Base-by-base conservation (phyloP, 2,329 filamentous ascomycete species). In the Colletotrichum zoysiae region DNA sequence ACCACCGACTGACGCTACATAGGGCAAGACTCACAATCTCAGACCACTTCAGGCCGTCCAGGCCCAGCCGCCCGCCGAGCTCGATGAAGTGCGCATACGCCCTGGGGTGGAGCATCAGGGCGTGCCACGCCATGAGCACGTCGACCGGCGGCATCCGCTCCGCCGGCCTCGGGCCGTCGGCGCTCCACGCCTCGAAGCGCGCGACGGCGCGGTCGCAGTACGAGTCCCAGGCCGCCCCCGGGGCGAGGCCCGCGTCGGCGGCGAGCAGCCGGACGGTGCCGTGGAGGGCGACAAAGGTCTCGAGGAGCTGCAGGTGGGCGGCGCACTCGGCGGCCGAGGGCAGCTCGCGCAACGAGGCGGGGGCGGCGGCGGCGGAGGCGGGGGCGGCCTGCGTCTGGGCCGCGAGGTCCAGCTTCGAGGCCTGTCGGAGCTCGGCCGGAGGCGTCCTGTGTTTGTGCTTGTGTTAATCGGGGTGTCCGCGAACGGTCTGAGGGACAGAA, bases 301-400 rank as follows among this genome's bases (percentile, higher is more conserved):
- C 86, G 0, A 92, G 82, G 1, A 92, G 81, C 76, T 90, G 89
- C 16, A 92, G 82, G 77, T 92, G 90, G 7, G 85, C 84, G 33
- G 88, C 85, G 75, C 87, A 89, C 26, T 78, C 74, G 16, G 72
- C 71, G 1, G 67, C 48, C n/a, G 38, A 70, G 11, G 78, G 78
- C 71, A 78, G 67, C 16, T 65, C 35, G 35, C 38, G 40, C 26
- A 38, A 18, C 20, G 42, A 4, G n/a, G 18, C 30, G n/a, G 46
- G 20, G 20, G 46, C 30, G n/a, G 18, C 30, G n/a, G 46, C 46
- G 20, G 46, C 30, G 30, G 30, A 4, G 46, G 16, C 42, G 42
- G 42, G 3, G 42, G 16, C 42, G 5, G 44, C 23, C 4, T 64
- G 65, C 11, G 67, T 30, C 18, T 33, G 30, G 38, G 46, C 46